Evolutionary conservation across 2,329 filamentous ascomycete genomes (phyloP), one percentile per base, ranked within the genome.

Genomic region (Bipolaris cookei): DNA sequence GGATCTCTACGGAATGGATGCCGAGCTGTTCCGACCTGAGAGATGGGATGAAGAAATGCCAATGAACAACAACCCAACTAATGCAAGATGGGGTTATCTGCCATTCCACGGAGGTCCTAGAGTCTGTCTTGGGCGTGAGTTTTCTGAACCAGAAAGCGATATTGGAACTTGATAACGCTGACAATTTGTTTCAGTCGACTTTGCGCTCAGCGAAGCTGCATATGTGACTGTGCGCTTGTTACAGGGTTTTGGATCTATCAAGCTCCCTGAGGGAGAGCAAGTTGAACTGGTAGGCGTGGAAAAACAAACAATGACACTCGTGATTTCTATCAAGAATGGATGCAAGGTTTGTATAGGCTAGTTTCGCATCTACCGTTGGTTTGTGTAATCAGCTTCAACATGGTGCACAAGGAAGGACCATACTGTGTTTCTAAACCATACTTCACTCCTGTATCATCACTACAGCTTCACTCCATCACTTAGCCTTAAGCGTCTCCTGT

Each of bases 71-170:
- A 54, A 66, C 23, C 53, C 50, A 13, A 62, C 47, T 3, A 64
- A 63, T 18, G 43, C 52, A 1, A 65, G 59, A 43, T 71, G 63
- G 66, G 58, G 58, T 1, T 70, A 66, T 51, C 50, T 69, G 2
- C 68, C 67, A 4, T 69, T 69, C 42, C 54, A 67, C 20, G 59
- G 63, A 14, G 63, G 65, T 3, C 65, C 65, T 11, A 47, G 65
- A n/a, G 54, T 54, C 14, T 67, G 63, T 50, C 60, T 65, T 48
- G 62, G 64, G 34, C 54, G 62, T 64, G 20, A 66, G 61, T 62
- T 44, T 55, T 35, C 3, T n/a, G 10, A 7, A 35, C 7, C 3
- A 35, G 3, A 35, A 35, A 14, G 32, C 4, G 3, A 37, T 7
- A n/a, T 37, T 37, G 14, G 10, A n/a, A 8, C 14, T 35, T 35